Percentiles rank a stretch among this genome's conserved stretches.
phyloP scores from a whole-genome alignment of 306 rosid genomes.

The Dalbergia cultrata region DNA sequence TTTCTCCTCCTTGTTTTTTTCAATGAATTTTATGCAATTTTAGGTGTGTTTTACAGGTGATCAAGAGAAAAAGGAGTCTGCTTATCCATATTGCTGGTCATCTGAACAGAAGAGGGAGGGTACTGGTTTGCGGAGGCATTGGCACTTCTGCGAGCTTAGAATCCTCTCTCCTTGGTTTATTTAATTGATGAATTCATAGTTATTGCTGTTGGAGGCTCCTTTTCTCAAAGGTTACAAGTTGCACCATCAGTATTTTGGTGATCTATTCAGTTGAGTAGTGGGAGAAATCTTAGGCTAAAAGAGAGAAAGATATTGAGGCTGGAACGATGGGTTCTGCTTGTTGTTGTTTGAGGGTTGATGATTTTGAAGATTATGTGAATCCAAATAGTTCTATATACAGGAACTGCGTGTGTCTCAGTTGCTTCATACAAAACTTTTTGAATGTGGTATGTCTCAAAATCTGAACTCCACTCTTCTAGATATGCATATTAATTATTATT shows the following conservation, averaged over 20 bases:
- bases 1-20: not conserved
- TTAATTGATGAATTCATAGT: conserved; percentile 31
- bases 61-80: conserved; percentile 37
- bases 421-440: conserved; percentile 70
- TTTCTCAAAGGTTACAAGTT: conserved; percentile 39
- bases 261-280: conserved; percentile 53
- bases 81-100: conserved; percentile 42
- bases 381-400: conserved; percentile 75
- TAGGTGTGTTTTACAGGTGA: conserved; percentile 62
- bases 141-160: conserved; percentile 83
- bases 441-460: conserved; percentile 64
- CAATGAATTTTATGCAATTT: conserved; percentile 34
- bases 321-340: conserved; percentile 91
- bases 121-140: conserved; percentile 79
- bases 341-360: conserved; percentile 72
- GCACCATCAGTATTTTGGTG: conserved; percentile 39
- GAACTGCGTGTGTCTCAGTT: conserved; percentile 76
- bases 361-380: conserved; percentile 83
- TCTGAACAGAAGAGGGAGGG: conserved; percentile 77
- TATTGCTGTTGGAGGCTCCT: conserved; percentile 45
- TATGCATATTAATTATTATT: not conserved
- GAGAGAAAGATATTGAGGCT: conserved; percentile 54
- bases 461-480: not conserved
- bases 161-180: conserved; percentile 65
- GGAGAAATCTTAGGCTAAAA: conserved; percentile 39